phyloP scores from a whole-genome alignment of 1,284 basidiomycete genomes.

The Ustilago xerochloae region DNA sequence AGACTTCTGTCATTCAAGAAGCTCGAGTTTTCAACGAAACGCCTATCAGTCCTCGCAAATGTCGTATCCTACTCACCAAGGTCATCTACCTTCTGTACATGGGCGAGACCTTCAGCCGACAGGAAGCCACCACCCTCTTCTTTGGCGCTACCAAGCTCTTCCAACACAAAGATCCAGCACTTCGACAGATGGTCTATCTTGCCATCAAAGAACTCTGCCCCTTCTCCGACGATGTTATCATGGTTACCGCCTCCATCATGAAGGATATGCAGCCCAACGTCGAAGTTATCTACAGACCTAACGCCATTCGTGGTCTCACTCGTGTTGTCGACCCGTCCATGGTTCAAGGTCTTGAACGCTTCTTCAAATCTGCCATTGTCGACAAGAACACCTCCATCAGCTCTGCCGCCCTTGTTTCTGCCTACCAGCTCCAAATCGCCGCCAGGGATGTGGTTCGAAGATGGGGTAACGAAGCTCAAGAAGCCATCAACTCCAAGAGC shows the following conservation, averaged over 20 bases:
- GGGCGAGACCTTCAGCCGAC: slow-evolving; percentile 92
- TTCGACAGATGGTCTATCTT: slow-evolving; percentile 98
- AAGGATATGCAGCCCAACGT: slow-evolving; percentile 99
- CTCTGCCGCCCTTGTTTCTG: slow-evolving; percentile 93
- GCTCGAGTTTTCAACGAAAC: slow-evolving; percentile 99
- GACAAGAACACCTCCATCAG: slow-evolving; percentile 96
- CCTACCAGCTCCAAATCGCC: slow-evolving; percentile 93
- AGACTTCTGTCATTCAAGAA: slow-evolving; percentile 76
- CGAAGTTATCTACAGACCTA: slow-evolving; percentile 97
- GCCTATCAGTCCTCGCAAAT: slow-evolving; percentile 87
- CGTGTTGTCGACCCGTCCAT: slow-evolving; percentile 97
- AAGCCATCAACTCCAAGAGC: slow-evolving; percentile 79
- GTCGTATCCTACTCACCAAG: slow-evolving; percentile 92
- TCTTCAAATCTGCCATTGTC: slow-evolving; percentile 99
- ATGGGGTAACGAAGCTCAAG: slow-evolving; percentile 98
- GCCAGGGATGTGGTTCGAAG: slow-evolving; percentile 86
- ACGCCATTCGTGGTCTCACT: slow-evolving; percentile 95
- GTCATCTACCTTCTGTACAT: slow-evolving; percentile 96
- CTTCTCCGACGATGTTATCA: slow-evolving; percentile 96
- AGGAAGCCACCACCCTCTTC: slow-evolving; percentile 97
- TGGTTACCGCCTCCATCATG: slow-evolving; percentile 99
- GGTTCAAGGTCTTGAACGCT: slow-evolving; percentile 97
- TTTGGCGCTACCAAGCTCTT: slow-evolving; percentile 99
- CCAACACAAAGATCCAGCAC: slow-evolving; percentile 96
- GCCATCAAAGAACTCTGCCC: slow-evolving; percentile 97